Conservation (phyloP, 2,329 filamentous ascomycete species). For the Fusarium sororula region DNA sequence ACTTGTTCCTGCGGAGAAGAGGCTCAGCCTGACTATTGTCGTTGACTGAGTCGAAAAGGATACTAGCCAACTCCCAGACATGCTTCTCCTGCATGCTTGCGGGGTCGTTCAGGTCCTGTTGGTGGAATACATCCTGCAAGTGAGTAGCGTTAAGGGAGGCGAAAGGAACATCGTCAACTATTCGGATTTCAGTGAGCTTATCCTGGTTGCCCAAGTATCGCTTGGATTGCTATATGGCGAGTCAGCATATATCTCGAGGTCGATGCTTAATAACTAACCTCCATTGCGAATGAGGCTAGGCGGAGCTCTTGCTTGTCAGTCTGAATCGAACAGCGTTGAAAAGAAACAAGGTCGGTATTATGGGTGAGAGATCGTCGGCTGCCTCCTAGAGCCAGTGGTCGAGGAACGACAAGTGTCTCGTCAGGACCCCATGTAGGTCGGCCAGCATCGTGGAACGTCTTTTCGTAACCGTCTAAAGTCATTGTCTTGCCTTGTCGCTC, state of each 20-base stretch:
- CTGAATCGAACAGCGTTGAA: constrained; percentile 60
- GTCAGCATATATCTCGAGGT: constrained; percentile 14
- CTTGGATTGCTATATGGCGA: constrained; percentile 59
- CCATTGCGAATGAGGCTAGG: constrained; percentile 69
- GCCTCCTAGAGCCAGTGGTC: constrained; percentile 52
- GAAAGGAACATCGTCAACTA: constrained; percentile 67
- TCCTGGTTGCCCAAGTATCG: constrained; percentile 65
- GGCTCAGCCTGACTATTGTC: constrained; percentile 53
- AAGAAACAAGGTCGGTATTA: constrained; percentile 44
- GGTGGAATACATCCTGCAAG: constrained; percentile 53
- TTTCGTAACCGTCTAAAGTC: constrained; percentile 70
- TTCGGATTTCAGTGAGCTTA: constrained; percentile 61
- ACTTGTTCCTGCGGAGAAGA: constrained; percentile 64
- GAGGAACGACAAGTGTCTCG: constrained; percentile 73
- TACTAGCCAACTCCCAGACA: constrained; percentile 86
- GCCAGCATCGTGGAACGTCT: constrained; percentile 75
- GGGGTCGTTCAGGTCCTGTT: constrained; percentile 53
- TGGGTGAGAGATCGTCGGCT: constrained; percentile 42
- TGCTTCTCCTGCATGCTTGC: constrained; percentile 71
- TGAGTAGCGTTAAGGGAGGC: constrained; percentile 56
- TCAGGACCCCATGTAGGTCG: constrained; percentile 83
- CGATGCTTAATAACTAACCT: constrained; percentile 49
- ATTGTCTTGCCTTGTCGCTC: constrained; percentile 78
- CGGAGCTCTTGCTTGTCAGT: constrained; percentile 72
- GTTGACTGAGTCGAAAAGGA: constrained; percentile 80